These are phyloP conservation scores for Cryptococcus sp. DNA, from an alignment of 1,284 basidiomycete species.

Conservation along the genomic window DNA sequence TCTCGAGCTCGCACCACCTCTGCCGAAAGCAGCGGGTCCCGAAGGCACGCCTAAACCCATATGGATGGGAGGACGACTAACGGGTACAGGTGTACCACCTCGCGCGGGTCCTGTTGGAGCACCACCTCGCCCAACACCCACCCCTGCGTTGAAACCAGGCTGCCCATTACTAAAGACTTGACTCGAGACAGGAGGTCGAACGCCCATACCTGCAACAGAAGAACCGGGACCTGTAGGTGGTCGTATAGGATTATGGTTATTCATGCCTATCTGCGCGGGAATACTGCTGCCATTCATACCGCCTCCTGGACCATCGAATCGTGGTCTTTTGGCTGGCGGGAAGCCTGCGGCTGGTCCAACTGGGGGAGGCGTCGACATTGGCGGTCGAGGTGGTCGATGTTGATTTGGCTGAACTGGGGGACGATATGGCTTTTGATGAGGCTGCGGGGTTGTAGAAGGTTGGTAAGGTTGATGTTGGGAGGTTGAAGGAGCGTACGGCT, in stretches of 20 bases:
- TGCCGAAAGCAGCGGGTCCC: constrained; percentile 19
- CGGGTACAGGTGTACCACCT: constrained; percentile 14
- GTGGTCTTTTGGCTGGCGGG: constrained; percentile 66
- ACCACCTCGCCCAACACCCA: constrained; percentile 47
- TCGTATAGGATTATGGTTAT: constrained; percentile 23
- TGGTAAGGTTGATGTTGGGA: constrained; percentile 17
- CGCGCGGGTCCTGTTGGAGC: constrained; percentile 50
- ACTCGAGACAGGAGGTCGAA: constrained; percentile 38
- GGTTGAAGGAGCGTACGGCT: constrained; percentile 23
- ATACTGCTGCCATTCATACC: constrained; percentile 47
- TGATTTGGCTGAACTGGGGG: constrained; percentile 20
- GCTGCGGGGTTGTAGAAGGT: constrained; percentile 19
- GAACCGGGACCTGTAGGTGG: constrained; percentile 22
- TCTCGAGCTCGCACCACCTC: constrained; percentile 25
- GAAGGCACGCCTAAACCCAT: constrained; percentile 35
- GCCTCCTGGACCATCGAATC: constrained; percentile 70
- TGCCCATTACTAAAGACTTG: constrained; percentile 38
- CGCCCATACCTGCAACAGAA: constrained; percentile 12
- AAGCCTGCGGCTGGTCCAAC: constrained; percentile 25
- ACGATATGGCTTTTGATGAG: constrained; percentile 30
- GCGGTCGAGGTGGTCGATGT: constrained; percentile 23
- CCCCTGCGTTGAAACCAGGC: constrained; percentile 50
- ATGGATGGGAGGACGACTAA: constrained; percentile 34
- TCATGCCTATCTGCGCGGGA: constrained; percentile 57
- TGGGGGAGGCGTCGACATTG: constrained; percentile 17